Evolutionary conservation across 805 yeast genomes (phyloP).

Genomic region (Candida pseudofarinosa): DNA sequence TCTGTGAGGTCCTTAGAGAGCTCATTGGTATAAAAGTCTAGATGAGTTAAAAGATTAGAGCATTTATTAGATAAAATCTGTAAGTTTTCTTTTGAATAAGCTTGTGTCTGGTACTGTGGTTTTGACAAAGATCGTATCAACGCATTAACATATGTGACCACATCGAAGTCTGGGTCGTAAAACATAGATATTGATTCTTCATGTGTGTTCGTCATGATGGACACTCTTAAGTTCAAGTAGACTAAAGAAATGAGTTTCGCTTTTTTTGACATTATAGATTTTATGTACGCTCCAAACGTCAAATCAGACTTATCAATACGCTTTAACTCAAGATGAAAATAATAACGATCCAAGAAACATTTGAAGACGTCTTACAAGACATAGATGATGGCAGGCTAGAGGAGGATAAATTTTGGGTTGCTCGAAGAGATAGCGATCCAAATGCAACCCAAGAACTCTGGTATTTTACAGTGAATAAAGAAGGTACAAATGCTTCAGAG

Average conservation of each 20-base stretch:
- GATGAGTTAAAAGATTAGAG: slow-evolving; percentile 49
- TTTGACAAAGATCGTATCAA: slow-evolving; percentile 40
- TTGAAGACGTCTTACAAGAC: slow-evolving; percentile 41
- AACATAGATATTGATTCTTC: slow-evolving; percentile 57
- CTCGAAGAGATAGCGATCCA: slow-evolving; percentile 20
- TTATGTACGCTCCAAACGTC: no score
- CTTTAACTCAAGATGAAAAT: slow-evolving; percentile 13
- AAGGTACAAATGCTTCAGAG: not conserved
- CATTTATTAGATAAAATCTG: slow-evolving; percentile 45
- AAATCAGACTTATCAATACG: no score
- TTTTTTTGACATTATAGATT: no score
- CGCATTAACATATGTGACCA: slow-evolving; percentile 63
- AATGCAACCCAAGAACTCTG: slow-evolving; percentile 10
- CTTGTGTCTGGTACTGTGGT: slow-evolving; percentile 8
- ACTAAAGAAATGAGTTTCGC: not conserved
- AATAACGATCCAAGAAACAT: slow-evolving; percentile 42
- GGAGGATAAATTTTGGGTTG: slow-evolving; percentile 43
- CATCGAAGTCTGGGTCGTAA: slow-evolving; percentile 62
- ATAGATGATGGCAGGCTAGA: slow-evolving; percentile 16
- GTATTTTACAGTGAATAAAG: not conserved
- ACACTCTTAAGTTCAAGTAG: not conserved
- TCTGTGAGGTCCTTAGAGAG: slow-evolving; percentile 46
- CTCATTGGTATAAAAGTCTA: slow-evolving; percentile 61
- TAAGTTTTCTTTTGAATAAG: slow-evolving; percentile 23
- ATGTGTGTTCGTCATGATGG: not conserved